These are phyloP conservation scores for Leccinum longicurvipes DNA, from an alignment of 768 basidiomycete genomes.

Conservation along the genomic window DNA sequence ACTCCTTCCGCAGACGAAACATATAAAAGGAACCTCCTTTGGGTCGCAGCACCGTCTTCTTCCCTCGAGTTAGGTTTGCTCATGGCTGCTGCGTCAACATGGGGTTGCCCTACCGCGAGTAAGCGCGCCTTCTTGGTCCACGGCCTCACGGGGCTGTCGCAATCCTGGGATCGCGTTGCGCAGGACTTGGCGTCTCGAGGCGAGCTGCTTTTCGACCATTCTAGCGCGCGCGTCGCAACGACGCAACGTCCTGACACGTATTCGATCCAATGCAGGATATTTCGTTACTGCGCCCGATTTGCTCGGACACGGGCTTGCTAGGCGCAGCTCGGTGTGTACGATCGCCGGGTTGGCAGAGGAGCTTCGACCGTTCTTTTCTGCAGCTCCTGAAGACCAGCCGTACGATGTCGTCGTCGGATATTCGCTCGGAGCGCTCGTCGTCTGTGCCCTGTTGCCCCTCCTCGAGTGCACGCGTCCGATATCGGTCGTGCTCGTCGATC, in stretches of 20 bases:
- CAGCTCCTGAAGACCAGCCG: not conserved
- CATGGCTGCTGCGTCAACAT: constrained; percentile 7
- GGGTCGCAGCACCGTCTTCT: not conserved
- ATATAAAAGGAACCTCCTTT: not conserved
- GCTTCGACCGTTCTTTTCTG: constrained; percentile 10
- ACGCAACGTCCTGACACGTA: not conserved
- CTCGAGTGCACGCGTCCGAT: constrained; percentile 8
- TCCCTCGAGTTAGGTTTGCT: not conserved
- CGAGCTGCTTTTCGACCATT: not conserved
- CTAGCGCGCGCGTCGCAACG: not conserved
- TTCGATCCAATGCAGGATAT: constrained; percentile 15
- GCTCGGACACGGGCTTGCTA: constrained; percentile 18
- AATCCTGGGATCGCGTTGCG: constrained; percentile 15
- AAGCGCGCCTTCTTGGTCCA: constrained; percentile 22
- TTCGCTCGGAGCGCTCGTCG: constrained; percentile 21
- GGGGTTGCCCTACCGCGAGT: constrained; percentile 16
- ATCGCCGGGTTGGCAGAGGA: constrained; percentile 11
- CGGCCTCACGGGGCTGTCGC: constrained; percentile 13
- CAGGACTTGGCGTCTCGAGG: constrained; percentile 17
- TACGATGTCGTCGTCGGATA: constrained; percentile 18
- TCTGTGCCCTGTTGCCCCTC: constrained; percentile 10
- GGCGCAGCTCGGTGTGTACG: constrained; percentile 10
- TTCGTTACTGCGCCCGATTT: constrained; percentile 24
- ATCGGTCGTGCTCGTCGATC: constrained; percentile 20
- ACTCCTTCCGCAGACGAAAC: not conserved